Conservation (phyloP, 2,329 filamentous ascomycete species). For the Zymoseptoria ardabiliae region DNA sequence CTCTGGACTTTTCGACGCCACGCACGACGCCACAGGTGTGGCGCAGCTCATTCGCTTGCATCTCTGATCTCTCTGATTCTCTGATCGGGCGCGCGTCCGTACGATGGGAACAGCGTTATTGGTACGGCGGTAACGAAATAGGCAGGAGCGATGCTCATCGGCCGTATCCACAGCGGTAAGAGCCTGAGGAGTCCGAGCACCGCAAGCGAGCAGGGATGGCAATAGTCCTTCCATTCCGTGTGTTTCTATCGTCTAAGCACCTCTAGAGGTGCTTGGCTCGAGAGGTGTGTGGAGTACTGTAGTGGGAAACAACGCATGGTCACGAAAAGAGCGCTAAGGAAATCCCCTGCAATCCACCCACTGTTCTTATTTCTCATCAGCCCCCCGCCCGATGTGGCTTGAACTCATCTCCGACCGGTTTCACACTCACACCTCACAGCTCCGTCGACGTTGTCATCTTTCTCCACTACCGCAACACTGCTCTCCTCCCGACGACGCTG, state of each 20-base stretch:
- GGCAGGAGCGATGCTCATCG: not conserved
- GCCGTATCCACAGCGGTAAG: not conserved
- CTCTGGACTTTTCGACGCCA: too few relatives aligned
- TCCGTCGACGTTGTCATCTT: slow-evolving; percentile 10
- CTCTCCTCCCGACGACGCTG: slow-evolving; percentile 7
- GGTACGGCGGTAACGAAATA: not conserved
- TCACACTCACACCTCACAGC: slow-evolving; percentile 10
- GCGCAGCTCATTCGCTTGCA: not conserved
- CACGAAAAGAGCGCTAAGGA: too few relatives aligned
- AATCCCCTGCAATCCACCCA: too few relatives aligned
- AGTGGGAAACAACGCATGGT: not conserved
- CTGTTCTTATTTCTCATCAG: not conserved
- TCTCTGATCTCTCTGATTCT: too few relatives aligned
- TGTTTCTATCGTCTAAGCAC: not conserved
- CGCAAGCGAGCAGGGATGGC: not conserved
- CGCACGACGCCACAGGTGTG: not conserved
- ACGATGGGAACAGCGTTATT: not conserved
- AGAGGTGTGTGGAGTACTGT: not conserved
- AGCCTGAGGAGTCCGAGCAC: not conserved
- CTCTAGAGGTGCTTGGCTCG: not conserved
- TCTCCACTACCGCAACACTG: slow-evolving; percentile 4
- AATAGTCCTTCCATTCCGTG: not conserved
- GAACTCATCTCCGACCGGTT: not conserved
- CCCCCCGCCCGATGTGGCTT: slow-evolving; percentile 18
- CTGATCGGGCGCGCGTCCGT: slow-evolving; percentile 1